Percentiles rank a stretch among this genome's conserved stretches.
phyloP scores from a whole-genome alignment of 164 flowering plant genomes.

The Berberis thunbergii region DNA sequence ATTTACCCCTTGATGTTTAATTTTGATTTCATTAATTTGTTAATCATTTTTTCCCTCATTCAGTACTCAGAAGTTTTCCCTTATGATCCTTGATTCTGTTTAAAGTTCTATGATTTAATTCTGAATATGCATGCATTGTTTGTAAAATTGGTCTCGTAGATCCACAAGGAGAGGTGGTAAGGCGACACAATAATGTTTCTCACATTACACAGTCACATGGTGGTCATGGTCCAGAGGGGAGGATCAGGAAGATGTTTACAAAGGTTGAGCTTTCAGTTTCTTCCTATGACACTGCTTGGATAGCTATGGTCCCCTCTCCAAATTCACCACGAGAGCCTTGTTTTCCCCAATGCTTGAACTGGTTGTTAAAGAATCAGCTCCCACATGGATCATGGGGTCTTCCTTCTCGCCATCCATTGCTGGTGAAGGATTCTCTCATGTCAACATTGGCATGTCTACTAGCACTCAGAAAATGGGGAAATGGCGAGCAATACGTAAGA shows the following conservation, averaged over 20 bases:
- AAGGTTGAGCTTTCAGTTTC: slow-evolving; percentile 64
- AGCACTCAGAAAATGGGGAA: slow-evolving; percentile 67
- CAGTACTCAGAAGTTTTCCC: too few relatives aligned
- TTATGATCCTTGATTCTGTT: too few relatives aligned
- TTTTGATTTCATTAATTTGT: too few relatives aligned
- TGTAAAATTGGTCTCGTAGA: too few relatives aligned
- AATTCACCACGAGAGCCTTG: slow-evolving; percentile 33
- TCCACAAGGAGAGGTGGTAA: too few relatives aligned
- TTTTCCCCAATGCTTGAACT: slow-evolving; percentile 62
- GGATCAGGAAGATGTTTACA: slow-evolving; percentile 46
- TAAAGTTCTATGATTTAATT: too few relatives aligned
- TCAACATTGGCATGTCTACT: slow-evolving; percentile 75
- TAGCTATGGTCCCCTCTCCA: slow-evolving; percentile 85
- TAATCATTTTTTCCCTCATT: too few relatives aligned
- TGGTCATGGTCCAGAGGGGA: slow-evolving; percentile 34
- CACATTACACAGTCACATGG: slow-evolving; percentile 15
- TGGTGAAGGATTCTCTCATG: slow-evolving; percentile 50
- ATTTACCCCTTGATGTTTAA: too few relatives aligned
- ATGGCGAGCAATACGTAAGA: slow-evolving; percentile 52
- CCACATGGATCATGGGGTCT: slow-evolving; percentile 82
- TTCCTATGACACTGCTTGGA: slow-evolving; percentile 95
- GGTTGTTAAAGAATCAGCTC: slow-evolving; percentile 74
- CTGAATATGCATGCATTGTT: too few relatives aligned
- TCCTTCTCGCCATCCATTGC: slow-evolving; percentile 27
- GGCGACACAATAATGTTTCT: too few relatives aligned